A percentile compares a stretch with the other conserved stretches of the same genome.
Conservation (phyloP, 1,284 basidiomycete genomes). For the Malassezia sympodialis region DNA sequence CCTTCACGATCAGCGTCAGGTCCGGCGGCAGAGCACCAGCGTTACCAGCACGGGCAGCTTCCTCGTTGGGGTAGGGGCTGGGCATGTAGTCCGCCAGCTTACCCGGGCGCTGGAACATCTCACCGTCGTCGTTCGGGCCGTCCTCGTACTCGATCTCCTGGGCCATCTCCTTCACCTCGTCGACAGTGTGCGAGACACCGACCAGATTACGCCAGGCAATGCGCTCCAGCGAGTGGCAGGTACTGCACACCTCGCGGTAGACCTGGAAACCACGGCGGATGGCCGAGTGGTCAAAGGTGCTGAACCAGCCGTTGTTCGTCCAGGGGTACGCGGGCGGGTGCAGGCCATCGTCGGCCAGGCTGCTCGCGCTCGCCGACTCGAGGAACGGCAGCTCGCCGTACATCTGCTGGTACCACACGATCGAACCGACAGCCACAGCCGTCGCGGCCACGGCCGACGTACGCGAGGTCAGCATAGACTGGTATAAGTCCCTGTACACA, state of each 20-base stretch:
- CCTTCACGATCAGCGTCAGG: constrained; percentile 93
- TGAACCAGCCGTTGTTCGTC: constrained; percentile 74
- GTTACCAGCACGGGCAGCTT: constrained; percentile 89
- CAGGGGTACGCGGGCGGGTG: constrained; percentile 83
- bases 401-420: constrained; percentile 91
- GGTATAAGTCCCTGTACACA: constrained; percentile 4
- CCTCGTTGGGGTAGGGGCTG: constrained; percentile 89
- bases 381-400: constrained; percentile 59
- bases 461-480: constrained; percentile 59
- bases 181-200: constrained; percentile 88
- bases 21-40: constrained; percentile 92
- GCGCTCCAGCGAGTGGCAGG: constrained; percentile 97
- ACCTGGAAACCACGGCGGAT: constrained; percentile 98
- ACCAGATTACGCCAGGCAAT: constrained; percentile 99
- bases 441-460: constrained; percentile 68
- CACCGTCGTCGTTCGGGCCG: constrained; percentile 85
- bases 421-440: constrained; percentile 69
- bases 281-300: constrained; percentile 91
- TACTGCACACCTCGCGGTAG: constrained; percentile 96
- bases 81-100: constrained; percentile 97
- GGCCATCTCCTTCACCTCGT: constrained; percentile 83
- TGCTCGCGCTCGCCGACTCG: constrained; percentile 36
- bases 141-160: constrained; percentile 87
- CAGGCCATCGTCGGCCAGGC: constrained; percentile 70
- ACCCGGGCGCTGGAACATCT: constrained; percentile 97